phyloP scores from a whole-genome alignment of 2,329 filamentous ascomycete genomes.

The Trichoderma sp. region DNA sequence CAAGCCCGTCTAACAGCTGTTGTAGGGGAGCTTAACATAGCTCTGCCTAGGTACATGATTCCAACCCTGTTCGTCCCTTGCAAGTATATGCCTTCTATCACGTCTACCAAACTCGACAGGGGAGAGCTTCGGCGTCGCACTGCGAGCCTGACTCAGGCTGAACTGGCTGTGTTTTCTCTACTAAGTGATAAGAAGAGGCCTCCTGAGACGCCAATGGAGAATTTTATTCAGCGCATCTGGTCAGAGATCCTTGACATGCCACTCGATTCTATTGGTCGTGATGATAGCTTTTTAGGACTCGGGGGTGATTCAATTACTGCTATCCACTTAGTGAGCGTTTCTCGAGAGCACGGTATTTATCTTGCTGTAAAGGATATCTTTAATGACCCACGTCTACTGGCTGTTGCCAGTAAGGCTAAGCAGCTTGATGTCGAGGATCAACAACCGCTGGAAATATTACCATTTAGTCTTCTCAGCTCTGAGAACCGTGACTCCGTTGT shows the following conservation, averaged over 20 bases:
- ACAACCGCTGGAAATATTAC: background rate
- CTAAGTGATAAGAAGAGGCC: background rate
- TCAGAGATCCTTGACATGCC: slow-evolving; percentile 18
- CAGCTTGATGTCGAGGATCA: background rate
- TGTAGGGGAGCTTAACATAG: slow-evolving; percentile 15
- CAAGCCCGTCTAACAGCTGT: slow-evolving; percentile 22
- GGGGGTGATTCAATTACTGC: slow-evolving; percentile 37
- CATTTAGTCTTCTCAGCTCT: background rate
- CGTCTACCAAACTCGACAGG: slow-evolving; percentile 24
- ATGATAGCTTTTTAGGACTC: slow-evolving; percentile 25
- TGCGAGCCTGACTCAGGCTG: background rate
- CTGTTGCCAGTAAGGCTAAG: background rate
- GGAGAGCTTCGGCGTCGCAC: background rate
- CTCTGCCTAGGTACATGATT: slow-evolving; percentile 24
- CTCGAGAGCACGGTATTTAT: slow-evolving; percentile 11
- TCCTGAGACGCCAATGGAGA: slow-evolving; percentile 5
- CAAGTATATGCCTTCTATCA: slow-evolving; percentile 23
- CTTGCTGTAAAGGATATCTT: slow-evolving; percentile 16
- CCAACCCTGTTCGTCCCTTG: slow-evolving; percentile 24
- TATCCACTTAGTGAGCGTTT: slow-evolving; percentile 10
- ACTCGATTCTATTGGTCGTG: slow-evolving; percentile 16
- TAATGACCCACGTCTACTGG: slow-evolving; percentile 13
- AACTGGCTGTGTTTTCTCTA: slow-evolving; percentile 6
- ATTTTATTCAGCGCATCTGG: slow-evolving; percentile 20
- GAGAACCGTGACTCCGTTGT: background rate